A percentile compares a stretch with the other conserved stretches of the same genome.
These are phyloP conservation scores for Vigna nakashimae DNA, from an alignment of 306 rosid genomes.

Conservation along the genomic window DNA sequence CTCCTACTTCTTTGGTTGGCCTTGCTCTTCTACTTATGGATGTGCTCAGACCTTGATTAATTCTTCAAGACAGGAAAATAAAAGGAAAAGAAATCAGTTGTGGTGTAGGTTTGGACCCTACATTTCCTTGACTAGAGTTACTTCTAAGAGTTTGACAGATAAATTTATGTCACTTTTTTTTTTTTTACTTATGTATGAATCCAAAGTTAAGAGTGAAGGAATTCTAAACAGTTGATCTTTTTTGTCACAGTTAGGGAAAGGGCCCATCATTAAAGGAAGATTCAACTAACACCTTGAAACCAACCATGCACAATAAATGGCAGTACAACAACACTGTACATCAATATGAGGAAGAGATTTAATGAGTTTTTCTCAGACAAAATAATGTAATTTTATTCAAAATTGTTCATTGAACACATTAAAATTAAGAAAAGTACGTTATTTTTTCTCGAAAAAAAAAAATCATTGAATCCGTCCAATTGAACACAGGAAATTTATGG, in stretches of 20 bases:
- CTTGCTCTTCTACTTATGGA: conserved; percentile 41
- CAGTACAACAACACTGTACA: not conserved
- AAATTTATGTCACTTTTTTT: not conserved
- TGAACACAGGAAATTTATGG: conserved; percentile 42
- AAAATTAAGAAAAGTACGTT: too few species aligned
- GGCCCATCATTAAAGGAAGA: conserved; percentile 39
- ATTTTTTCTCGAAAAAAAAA: too few species aligned
- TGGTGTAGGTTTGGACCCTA: not conserved
- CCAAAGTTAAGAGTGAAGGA: conserved; percentile 2
- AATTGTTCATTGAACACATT: too few species aligned
- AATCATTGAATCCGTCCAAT: not conserved
- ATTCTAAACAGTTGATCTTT: not conserved
- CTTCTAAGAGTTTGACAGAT: not conserved
- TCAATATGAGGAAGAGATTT: conserved; percentile 21
- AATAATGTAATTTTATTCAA: too few species aligned
- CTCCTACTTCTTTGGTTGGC: not conserved
- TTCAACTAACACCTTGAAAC: conserved; percentile 54
- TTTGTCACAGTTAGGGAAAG: conserved; percentile 2
- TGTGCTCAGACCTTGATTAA: not conserved
- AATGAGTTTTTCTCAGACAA: too few species aligned
- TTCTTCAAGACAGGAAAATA: not conserved
- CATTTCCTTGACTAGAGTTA: not conserved
- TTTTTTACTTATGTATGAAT: not conserved
- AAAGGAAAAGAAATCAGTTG: not conserved
- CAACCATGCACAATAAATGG: conserved; percentile 44